Conservation (phyloP, 495 filamentous ascomycete species). For the Aspergillus ostianus region DNA sequence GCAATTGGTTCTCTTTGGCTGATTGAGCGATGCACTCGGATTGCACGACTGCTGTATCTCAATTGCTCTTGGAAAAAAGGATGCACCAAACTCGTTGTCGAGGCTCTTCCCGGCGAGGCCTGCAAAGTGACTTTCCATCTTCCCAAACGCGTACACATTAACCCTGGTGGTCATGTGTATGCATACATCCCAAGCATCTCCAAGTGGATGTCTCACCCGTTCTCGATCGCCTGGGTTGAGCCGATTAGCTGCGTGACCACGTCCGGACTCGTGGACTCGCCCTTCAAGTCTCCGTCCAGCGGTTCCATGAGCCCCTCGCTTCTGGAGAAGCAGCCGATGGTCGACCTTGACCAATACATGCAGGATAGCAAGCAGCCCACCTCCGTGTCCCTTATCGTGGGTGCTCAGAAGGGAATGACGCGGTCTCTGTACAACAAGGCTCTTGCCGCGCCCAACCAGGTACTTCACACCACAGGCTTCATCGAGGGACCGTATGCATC, state of each 20-base stretch:
- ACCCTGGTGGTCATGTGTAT: slow-evolving; percentile 77
- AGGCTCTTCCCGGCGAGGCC: slow-evolving; percentile 55
- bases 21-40: slow-evolving; percentile 58
- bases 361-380: slow-evolving; percentile 40
- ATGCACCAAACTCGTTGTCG: slow-evolving; percentile 42
- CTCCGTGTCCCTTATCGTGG: slow-evolving; percentile 74
- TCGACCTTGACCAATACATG: slow-evolving; percentile 26
- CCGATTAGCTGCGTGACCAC: slow-evolving; percentile 28
- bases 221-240: slow-evolving; percentile 57
- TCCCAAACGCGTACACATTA: slow-evolving; percentile 70
- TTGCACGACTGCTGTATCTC: slow-evolving; percentile 56
- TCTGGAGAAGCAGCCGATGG: slow-evolving; percentile 42
- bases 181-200: slow-evolving; percentile 76
- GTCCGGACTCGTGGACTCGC: background rate
- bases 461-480: slow-evolving; percentile 58
- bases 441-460: slow-evolving; percentile 53
- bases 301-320: slow-evolving; percentile 21
- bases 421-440: slow-evolving; percentile 69
- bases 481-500: slow-evolving; percentile 85
- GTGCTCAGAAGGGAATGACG: slow-evolving; percentile 82
- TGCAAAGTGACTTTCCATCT: slow-evolving; percentile 67
- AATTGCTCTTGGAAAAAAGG: slow-evolving; percentile 48
- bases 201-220: slow-evolving; percentile 65
- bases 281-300: slow-evolving; percentile 13
- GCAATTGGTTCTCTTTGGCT: slow-evolving; percentile 63